Base-by-base conservation (phyloP, 305 asterid species). In the Coffea humblotiana region DNA sequence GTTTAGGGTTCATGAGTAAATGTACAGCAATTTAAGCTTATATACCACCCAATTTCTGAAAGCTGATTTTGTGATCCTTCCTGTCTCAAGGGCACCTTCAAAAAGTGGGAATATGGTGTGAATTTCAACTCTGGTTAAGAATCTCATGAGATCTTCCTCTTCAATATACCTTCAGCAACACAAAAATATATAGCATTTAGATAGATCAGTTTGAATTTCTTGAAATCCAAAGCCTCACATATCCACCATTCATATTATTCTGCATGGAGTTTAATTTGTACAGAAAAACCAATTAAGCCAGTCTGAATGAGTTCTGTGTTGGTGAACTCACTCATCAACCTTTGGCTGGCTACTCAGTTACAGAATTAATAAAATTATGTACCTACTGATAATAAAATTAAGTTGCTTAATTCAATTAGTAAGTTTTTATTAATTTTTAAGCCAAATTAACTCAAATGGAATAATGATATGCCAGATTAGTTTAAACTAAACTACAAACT, bases 1-100 rank as follows among this genome's bases (percentile, higher is more conserved):
- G 43, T 37, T 37, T 37, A 37, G 43, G 43, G 43, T 37, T 37
- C 43, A 37, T 37, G 40, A 37, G 40, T 37, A 37, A 3, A 37
- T 37, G 43, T 37, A 37, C 1, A 0, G 29, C 12, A 18, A 3
- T 25, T 58, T 18, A 67, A 32, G 32, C 83, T 78, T 83, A n/a
- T n/a, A n/a, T n/a, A 89, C 94, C 93, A 89, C 91, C 97, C 97
- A 92, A 79, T 89, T 89, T 85, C 92, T 83, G 79, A 90, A 88
- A 70, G 93, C 91, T 6, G 94, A 88, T 68, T 90, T 90, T 1
- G 90, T 79, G 79, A 92, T 90, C 81, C 80, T 84, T 72, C 97
- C 91, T 1, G 95, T 88, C 77, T 92, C 97, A 0, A 86, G 40
- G 7, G 91, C 95, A 48, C 94, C 95, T 84, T 90, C 95, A 65